Conservation (phyloP, 2,329 filamentous ascomycete genomes). For the Amylocarpus encephaloides region DNA sequence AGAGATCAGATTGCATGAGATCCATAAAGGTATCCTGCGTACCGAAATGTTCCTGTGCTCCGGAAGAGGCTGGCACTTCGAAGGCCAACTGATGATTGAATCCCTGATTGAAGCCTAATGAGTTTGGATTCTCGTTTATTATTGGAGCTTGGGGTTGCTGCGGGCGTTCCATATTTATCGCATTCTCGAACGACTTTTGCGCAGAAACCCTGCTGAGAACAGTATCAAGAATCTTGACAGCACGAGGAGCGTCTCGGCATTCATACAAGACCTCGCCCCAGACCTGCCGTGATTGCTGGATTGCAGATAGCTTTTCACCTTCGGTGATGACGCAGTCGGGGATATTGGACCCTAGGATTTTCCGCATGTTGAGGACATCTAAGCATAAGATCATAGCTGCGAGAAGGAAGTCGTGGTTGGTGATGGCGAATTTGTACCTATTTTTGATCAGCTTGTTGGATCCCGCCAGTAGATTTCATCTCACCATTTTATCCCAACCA, state of each 20-base stretch:
- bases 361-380: constrained; percentile 19
- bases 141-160: neutral
- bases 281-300: constrained; percentile 19
- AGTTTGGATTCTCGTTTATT: constrained; percentile 3
- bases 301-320: constrained; percentile 16
- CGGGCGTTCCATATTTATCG: neutral
- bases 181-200: constrained; percentile 2
- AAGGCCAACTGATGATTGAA: constrained; percentile 7
- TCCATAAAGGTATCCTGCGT: constrained; percentile 19
- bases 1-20: constrained; percentile 13
- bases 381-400: constrained; percentile 56
- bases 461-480: too few species aligned
- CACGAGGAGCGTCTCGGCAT: constrained; percentile 21
- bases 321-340: constrained; percentile 15
- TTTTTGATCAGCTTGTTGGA: too few species aligned
- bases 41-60: constrained; percentile 1
- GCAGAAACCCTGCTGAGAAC: constrained; percentile 16
- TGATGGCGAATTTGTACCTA: constrained; percentile 46
- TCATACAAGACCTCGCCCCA: constrained; percentile 21
- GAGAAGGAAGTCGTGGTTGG: constrained; percentile 55
- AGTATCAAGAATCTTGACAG: constrained; percentile 15
- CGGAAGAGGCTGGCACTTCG: neutral
- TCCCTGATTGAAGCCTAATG: constrained; percentile 6
- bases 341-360: neutral
- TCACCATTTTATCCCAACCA: constrained; percentile 45